Percentiles rank a stretch among this genome's conserved stretches.
Evolutionary conservation across 2,329 filamentous ascomycete genomes (phyloP).

Genomic region (Neofusicoccum umdonicola): DNA sequence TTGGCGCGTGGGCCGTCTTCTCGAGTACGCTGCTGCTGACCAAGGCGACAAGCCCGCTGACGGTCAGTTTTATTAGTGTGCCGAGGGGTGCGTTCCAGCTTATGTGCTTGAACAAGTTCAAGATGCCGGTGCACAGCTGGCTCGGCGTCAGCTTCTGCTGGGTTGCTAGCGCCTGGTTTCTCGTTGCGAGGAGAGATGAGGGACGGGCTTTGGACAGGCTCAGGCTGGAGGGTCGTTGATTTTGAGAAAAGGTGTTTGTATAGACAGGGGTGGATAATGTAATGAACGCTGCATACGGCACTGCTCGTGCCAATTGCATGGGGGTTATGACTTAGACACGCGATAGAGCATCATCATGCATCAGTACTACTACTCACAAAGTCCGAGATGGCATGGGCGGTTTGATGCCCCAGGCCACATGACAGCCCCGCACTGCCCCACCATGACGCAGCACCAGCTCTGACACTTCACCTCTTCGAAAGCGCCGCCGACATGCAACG

Average conservation of each 20-base stretch:
- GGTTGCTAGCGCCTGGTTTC: constrained; percentile 51
- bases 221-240: constrained; percentile 29
- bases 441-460: neutral
- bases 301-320: neutral
- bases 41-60: constrained; percentile 51
- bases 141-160: constrained; percentile 52
- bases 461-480: neutral
- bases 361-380: too few species aligned
- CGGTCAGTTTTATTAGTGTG: constrained; percentile 50
- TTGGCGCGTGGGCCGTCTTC: constrained; percentile 50
- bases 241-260: neutral
- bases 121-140: constrained; percentile 52
- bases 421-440: constrained; percentile 8
- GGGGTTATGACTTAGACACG: neutral
- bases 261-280: neutral
- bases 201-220: constrained; percentile 33
- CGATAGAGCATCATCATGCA: neutral
- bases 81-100: constrained; percentile 51
- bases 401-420: neutral
- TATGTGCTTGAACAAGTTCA: constrained; percentile 47
- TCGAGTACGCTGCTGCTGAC: constrained; percentile 48
- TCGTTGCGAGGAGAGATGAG: constrained; percentile 43
- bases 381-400: neutral
- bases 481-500: neutral
- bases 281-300: neutral